phyloP scores from a whole-genome alignment of 345 rosid species.

The Syzygium aromaticum region DNA sequence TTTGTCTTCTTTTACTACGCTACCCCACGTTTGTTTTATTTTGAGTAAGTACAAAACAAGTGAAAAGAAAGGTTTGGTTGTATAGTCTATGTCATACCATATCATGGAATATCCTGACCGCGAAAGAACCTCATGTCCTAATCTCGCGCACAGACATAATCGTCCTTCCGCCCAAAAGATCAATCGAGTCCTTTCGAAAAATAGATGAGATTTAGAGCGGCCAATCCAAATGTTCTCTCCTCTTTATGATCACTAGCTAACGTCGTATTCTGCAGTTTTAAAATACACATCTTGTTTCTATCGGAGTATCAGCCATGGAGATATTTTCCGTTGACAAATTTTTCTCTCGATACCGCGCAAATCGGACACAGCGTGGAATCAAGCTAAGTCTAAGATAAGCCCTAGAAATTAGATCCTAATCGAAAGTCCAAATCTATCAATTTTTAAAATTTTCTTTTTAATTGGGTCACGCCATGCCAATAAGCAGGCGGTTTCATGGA shows the following conservation, averaged over 20 bases:
- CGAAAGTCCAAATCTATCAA: neutral
- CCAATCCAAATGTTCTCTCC: neutral
- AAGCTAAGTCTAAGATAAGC: neutral
- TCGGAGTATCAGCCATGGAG: neutral
- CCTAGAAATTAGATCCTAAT: neutral
- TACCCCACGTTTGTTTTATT: neutral
- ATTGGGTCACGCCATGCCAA: neutral
- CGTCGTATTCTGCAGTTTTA: neutral
- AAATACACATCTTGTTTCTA: neutral
- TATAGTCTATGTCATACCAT: neutral
- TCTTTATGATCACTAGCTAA: neutral
- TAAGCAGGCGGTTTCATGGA: neutral
- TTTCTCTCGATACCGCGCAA: neutral
- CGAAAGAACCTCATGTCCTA: neutral
- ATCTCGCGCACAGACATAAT: neutral
- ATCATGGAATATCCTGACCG: neutral
- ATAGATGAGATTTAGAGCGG: neutral
- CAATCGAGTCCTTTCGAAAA: neutral
- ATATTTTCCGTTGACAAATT: neutral
- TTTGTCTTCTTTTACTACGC: neutral
- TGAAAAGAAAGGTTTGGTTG: neutral
- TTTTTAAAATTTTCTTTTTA: neutral
- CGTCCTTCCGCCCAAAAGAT: rapidly evolving
- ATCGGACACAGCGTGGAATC: neutral
- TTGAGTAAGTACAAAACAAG: neutral